A percentile compares a stretch with the other conserved stretches of the same genome.
Evolutionary conservation across 2,329 filamentous ascomycete species (phyloP).

Genomic region (Akanthomyces lecanii): DNA sequence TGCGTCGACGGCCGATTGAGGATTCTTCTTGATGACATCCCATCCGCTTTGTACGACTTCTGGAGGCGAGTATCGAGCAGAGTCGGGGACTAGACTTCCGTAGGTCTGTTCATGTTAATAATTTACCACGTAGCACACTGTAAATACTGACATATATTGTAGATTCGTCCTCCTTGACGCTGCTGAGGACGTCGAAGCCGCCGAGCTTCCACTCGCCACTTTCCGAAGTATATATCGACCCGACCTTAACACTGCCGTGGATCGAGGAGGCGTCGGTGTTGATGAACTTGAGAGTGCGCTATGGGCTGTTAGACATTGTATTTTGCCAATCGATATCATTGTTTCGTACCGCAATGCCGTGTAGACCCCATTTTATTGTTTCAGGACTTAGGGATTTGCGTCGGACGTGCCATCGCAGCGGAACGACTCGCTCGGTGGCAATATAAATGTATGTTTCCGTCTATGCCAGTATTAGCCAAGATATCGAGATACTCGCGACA

Average conservation of each 20-base stretch:
- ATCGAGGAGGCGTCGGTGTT: slow-evolving; percentile 90
- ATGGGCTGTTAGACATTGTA: slow-evolving; percentile 1
- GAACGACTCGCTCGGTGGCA: slow-evolving; percentile 84
- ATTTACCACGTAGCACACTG: not conserved
- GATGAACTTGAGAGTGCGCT: slow-evolving; percentile 93
- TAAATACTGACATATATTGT: slow-evolving; percentile 66
- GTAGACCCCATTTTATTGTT: slow-evolving; percentile 94
- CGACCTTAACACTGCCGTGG: slow-evolving; percentile 79
- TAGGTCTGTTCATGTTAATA: slow-evolving; percentile 56
- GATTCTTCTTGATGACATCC: slow-evolving; percentile 82
- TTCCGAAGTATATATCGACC: slow-evolving; percentile 88
- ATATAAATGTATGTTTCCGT: slow-evolving; percentile 96
- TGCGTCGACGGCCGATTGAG: slow-evolving; percentile 76
- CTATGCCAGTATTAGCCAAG: slow-evolving; percentile 37
- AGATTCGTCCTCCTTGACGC: slow-evolving; percentile 91
- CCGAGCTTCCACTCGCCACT: slow-evolving; percentile 97
- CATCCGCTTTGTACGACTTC: slow-evolving; percentile 85
- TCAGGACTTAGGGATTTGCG: slow-evolving; percentile 83
- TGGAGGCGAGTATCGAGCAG: slow-evolving; percentile 77
- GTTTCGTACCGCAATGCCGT: slow-evolving; percentile 68
- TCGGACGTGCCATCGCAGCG: slow-evolving; percentile 85
- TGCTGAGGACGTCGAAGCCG: slow-evolving; percentile 90
- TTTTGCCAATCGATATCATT: not conserved
- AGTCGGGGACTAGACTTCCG: slow-evolving; percentile 81
- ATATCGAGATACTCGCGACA: not conserved